Conservation (phyloP, 208 protist species). For the Angomonas ambiguus region DNA sequence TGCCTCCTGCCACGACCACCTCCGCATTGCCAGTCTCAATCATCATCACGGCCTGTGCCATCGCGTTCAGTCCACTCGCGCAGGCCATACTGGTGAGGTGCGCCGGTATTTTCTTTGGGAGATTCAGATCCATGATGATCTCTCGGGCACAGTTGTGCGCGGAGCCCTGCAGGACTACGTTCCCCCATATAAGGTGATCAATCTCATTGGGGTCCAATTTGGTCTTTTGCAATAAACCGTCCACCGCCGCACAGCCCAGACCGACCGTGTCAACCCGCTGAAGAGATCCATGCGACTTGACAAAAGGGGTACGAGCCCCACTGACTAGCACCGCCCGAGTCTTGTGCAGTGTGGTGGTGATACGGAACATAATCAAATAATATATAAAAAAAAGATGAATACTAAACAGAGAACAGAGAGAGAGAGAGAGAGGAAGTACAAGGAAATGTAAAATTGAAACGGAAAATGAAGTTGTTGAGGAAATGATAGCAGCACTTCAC, state of each 20-base stretch:
- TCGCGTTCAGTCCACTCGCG: conserved; percentile 69
- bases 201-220: conserved; percentile 68
- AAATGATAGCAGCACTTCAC: too few species aligned
- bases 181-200: conserved; percentile 86
- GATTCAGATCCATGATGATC: conserved; percentile 81
- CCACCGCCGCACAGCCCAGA: conserved; percentile 55
- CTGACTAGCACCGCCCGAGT: conserved; percentile 57
- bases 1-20: conserved; percentile 83
- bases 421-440: background rate
- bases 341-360: conserved; percentile 11
- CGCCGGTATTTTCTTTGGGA: conserved; percentile 62
- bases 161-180: conserved; percentile 77
- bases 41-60: conserved; percentile 65
- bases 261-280: conserved; percentile 58
- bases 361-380: background rate
- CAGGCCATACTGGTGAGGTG: conserved; percentile 82
- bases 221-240: conserved; percentile 61
- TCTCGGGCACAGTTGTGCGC: conserved; percentile 80
- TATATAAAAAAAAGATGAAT: background rate
- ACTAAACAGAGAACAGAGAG: background rate
- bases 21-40: conserved; percentile 75
- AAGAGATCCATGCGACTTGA: conserved; percentile 66
- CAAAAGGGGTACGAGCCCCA: conserved; percentile 67
- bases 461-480: too few species aligned
- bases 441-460: too few species aligned